Evolutionary conservation across 2,329 filamentous ascomycete species (phyloP).

Genomic region (Berkeleyomyces basicola): DNA sequence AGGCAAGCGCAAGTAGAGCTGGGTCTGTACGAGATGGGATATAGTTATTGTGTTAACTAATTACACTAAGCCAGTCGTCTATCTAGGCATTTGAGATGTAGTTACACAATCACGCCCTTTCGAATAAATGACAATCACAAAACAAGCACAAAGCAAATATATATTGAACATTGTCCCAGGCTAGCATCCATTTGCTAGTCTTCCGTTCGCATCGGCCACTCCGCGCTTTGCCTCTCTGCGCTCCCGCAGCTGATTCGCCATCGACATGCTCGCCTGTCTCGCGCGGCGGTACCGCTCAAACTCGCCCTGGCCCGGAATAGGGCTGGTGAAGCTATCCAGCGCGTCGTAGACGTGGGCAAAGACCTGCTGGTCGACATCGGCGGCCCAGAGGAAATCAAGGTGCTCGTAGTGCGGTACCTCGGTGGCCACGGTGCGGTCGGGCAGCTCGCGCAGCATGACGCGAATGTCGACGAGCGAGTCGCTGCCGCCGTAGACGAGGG

Average conservation of each 20-base stretch:
- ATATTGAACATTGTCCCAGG: background rate
- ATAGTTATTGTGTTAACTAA: background rate
- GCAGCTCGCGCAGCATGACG: constrained; percentile 79
- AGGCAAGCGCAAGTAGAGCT: constrained; percentile 24
- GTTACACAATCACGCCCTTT: too few relatives aligned
- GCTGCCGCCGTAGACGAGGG: constrained; percentile 81
- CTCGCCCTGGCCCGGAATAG: constrained; percentile 39
- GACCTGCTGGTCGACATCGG: constrained; percentile 66
- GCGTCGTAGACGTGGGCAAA: constrained; percentile 88
- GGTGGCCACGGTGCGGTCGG: constrained; percentile 66
- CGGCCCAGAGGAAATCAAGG: constrained; percentile 88
- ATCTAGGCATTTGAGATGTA: too few relatives aligned
- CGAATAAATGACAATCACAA: too few relatives aligned
- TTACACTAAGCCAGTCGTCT: too few relatives aligned
- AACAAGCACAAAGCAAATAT: background rate
- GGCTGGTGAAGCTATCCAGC: constrained; percentile 51
- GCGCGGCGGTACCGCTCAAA: constrained; percentile 40
- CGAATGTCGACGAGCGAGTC: constrained; percentile 91
- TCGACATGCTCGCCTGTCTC: constrained; percentile 31
- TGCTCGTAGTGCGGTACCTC: constrained; percentile 91
- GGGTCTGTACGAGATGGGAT: background rate
- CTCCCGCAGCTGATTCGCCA: constrained; percentile 6
- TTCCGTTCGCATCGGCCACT: background rate
- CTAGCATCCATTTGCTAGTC: background rate
- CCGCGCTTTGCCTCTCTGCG: background rate